These are phyloP conservation scores for Solanum dulcamara DNA, from an alignment of 257 asterid genomes.

Conservation along the genomic window DNA sequence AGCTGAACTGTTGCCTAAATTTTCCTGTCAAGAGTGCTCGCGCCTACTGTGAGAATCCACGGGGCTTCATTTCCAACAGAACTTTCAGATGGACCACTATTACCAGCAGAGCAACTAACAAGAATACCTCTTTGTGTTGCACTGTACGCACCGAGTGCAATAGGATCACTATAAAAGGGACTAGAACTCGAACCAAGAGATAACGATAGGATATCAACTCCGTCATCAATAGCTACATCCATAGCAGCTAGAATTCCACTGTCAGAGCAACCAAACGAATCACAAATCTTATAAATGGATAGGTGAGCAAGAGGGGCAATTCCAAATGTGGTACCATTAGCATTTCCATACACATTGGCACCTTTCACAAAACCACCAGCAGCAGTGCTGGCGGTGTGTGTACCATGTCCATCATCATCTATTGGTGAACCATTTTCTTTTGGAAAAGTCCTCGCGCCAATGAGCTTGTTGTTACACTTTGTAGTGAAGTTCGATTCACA, in stretches of 20 bases:
- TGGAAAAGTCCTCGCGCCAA: constrained; percentile 25
- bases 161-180: not conserved
- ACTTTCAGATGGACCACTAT: constrained; percentile 9
- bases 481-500: constrained; percentile 18
- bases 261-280: constrained; percentile 10
- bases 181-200: constrained; percentile 7
- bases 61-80: constrained; percentile 23
- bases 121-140: constrained; percentile 37
- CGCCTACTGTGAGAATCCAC: constrained; percentile 48
- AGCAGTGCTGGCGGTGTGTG: constrained; percentile 42
- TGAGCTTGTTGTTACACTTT: constrained; percentile 33
- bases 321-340: constrained; percentile 41
- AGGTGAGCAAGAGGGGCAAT: constrained; percentile 51
- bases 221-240: constrained; percentile 39
- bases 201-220: constrained; percentile 24
- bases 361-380: constrained; percentile 42
- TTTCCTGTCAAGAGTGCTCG: constrained; percentile 30
- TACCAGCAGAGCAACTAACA: constrained; percentile 36
- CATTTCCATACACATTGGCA: constrained; percentile 35
- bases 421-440: not conserved
- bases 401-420: constrained; percentile 37
- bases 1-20: constrained; percentile 21
- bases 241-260: constrained; percentile 30
- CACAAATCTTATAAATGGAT: constrained; percentile 35
- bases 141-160: constrained; percentile 28